These are phyloP conservation scores for Hyphodiscus sp. DNA, from an alignment of 2,329 filamentous ascomycete genomes.

Conservation along the genomic window DNA sequence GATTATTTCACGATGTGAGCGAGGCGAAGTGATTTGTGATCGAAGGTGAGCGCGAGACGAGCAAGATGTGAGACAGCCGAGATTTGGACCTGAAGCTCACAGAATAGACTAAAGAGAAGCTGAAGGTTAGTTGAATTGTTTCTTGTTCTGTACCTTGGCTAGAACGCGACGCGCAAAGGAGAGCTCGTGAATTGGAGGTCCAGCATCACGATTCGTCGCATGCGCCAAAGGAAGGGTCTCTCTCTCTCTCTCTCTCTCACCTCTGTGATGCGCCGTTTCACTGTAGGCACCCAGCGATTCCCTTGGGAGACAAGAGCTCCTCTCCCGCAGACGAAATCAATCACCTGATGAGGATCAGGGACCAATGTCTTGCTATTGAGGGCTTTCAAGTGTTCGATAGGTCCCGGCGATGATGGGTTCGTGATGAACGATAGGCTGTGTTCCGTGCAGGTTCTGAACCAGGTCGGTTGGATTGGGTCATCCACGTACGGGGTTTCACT, in stretches of 20 bases:
- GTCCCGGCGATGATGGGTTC: constrained; percentile 20
- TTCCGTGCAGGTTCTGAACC: background rate
- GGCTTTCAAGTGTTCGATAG: constrained; percentile 10
- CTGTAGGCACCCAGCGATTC: background rate
- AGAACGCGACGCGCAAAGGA: background rate
- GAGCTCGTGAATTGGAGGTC: background rate
- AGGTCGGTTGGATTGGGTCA: background rate
- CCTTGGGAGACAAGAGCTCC: constrained; percentile 12
- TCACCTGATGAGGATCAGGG: constrained; percentile 25
- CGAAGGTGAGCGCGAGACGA: background rate
- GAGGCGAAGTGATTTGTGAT: background rate
- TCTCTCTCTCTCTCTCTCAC: too few relatives aligned
- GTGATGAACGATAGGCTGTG: background rate
- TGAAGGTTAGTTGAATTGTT: background rate
- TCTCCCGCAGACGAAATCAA: constrained; percentile 26
- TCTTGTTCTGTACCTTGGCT: background rate
- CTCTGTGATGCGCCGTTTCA: constrained; percentile 20
- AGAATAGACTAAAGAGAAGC: background rate
- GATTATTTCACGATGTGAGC: background rate
- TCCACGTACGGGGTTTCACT: background rate
- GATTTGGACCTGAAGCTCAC: background rate
- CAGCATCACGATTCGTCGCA: background rate
- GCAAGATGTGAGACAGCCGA: background rate
- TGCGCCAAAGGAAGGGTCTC: constrained; percentile 5
- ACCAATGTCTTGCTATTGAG: constrained; percentile 25